Conservation (phyloP, 805 yeast species). For the Hanseniaspora clermontiae region DNA sequence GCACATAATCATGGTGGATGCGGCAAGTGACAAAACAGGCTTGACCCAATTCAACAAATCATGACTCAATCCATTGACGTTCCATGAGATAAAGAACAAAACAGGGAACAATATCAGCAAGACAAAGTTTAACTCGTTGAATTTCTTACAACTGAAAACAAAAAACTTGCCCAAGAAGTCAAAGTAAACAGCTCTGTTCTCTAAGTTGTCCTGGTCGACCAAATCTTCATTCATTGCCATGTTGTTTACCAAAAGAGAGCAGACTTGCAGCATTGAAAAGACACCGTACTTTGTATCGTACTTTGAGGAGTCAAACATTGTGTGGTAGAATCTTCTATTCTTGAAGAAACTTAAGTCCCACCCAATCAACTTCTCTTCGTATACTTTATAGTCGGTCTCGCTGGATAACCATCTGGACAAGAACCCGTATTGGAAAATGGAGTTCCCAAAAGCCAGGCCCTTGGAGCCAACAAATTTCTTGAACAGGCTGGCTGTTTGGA, state of each 20-base stretch:
- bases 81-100: constrained; percentile 34
- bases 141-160: constrained; percentile 36
- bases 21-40: constrained; percentile 44
- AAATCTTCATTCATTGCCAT: constrained; percentile 27
- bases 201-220: constrained; percentile 16
- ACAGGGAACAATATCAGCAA: constrained; percentile 46
- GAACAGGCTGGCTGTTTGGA: constrained; percentile 49
- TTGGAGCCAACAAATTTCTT: constrained; percentile 37
- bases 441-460: constrained; percentile 58
- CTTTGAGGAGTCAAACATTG: constrained; percentile 54
- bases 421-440: constrained; percentile 77
- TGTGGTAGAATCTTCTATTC: constrained; percentile 77
- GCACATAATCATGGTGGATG: constrained; percentile 33
- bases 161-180: constrained; percentile 56
- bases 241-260: constrained; percentile 45
- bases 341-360: constrained; percentile 80
- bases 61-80: constrained; percentile 34
- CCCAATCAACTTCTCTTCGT: constrained; percentile 51
- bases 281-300: constrained; percentile 55
- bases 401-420: constrained; percentile 56
- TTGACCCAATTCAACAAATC: constrained; percentile 33
- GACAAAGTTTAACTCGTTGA: constrained; percentile 42
- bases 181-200: constrained; percentile 44
- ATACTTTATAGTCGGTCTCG: constrained; percentile 77
- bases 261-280: constrained; percentile 71